Percentiles rank a stretch among this genome's conserved stretches.
Evolutionary conservation across 2,329 filamentous ascomycete species (phyloP).

Genomic region (Diaporthe vexans): DNA sequence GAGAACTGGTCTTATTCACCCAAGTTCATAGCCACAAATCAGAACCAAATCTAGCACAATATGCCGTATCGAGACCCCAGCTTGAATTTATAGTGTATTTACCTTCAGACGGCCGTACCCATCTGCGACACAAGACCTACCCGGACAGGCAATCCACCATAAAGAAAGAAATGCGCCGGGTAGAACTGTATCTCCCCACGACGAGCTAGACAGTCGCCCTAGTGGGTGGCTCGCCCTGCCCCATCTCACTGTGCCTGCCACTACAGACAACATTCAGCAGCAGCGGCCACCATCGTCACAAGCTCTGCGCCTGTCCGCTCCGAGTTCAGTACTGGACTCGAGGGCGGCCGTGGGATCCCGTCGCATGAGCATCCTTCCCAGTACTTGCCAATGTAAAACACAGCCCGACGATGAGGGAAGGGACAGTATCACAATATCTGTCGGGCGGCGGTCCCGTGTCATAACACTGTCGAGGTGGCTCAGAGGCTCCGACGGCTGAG

Average conservation of each 20-base stretch:
- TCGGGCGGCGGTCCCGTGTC: background rate
- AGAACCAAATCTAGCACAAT: background rate
- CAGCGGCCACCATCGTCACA: background rate
- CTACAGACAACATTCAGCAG: background rate
- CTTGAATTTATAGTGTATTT: too few species aligned
- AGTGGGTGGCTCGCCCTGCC: too few species aligned
- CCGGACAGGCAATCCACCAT: background rate
- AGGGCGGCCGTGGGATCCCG: background rate
- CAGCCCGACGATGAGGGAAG: background rate
- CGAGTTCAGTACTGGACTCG: too few species aligned
- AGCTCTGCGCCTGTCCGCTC: background rate
- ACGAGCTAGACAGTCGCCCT: background rate
- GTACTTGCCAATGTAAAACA: background rate
- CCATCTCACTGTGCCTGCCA: too few species aligned
- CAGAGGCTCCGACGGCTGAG: background rate
- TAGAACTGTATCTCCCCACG: background rate
- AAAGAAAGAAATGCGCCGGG: background rate
- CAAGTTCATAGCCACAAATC: background rate
- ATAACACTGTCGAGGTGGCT: background rate
- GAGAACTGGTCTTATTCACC: background rate
- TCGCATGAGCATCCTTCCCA: background rate
- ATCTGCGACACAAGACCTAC: too few species aligned
- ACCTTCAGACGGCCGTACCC: too few species aligned
- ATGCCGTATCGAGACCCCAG: too few species aligned
- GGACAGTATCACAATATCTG: background rate